A percentile compares a stretch with the other conserved stretches of the same genome.
Conservation (phyloP, 2,329 filamentous ascomycete genomes). For the Phaeosphaeriaceae sp. region DNA sequence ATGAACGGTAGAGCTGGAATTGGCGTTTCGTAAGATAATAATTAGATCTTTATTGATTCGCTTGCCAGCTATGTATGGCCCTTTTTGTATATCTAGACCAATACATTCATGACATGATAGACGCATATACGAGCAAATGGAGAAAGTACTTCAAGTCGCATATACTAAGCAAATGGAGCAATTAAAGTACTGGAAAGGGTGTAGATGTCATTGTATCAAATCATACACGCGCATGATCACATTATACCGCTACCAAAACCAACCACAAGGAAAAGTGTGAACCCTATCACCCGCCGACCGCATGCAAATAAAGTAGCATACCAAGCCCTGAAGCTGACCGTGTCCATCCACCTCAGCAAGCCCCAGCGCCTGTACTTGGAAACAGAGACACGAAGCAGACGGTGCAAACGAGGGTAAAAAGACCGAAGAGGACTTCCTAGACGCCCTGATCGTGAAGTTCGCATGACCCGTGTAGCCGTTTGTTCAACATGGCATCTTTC, state of each 20-base stretch:
- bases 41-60: neutral
- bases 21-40: slow-evolving; percentile 29
- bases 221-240: slow-evolving; percentile 40
- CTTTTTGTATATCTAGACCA: slow-evolving; percentile 5
- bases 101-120: slow-evolving; percentile 1
- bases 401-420: slow-evolving; percentile 35
- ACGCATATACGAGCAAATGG: slow-evolving; percentile 6
- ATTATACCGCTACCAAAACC: slow-evolving; percentile 36
- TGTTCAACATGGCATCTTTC: slow-evolving; percentile 19
- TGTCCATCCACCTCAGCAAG: slow-evolving; percentile 15
- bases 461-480: slow-evolving; percentile 41
- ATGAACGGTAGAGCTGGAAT: slow-evolving; percentile 32
- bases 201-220: slow-evolving; percentile 24
- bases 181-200: neutral
- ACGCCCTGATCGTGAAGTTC: slow-evolving; percentile 40
- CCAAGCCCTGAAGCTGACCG: slow-evolving; percentile 33
- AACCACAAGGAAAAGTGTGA: slow-evolving; percentile 24
- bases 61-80: neutral
- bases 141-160: neutral
- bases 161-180: slow-evolving; percentile 1
- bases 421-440: slow-evolving; percentile 39
- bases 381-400: slow-evolving; percentile 40
- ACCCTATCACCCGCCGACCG: slow-evolving; percentile 19
- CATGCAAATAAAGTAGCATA: slow-evolving; percentile 43
- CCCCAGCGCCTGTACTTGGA: slow-evolving; percentile 28